Evolutionary conservation across 371 early-diverging fungal genomes (phyloP).

Genomic region (Cladochytrium tenue): DNA sequence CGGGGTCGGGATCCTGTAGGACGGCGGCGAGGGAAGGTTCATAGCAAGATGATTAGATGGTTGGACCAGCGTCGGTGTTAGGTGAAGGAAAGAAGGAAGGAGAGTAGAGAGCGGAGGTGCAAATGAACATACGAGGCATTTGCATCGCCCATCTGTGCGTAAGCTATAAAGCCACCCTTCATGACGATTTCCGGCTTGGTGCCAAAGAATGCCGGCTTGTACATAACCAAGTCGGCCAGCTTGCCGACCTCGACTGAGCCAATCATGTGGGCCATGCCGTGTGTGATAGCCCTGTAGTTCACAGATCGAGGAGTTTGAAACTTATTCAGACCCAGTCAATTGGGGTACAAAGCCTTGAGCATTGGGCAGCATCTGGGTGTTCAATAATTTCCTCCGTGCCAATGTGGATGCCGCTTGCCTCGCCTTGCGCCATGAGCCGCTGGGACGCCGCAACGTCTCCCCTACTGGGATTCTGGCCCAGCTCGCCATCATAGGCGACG

Average conservation of each 20-base stretch:
- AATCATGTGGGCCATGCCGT: slow-evolving; percentile 84
- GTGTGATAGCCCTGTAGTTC: slow-evolving; percentile 72
- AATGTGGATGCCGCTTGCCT: too few relatives aligned
- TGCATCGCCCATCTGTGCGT: slow-evolving; percentile 84
- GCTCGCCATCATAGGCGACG: too few relatives aligned
- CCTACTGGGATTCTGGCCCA: too few relatives aligned
- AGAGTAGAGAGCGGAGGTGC: not conserved
- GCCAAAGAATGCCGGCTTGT: slow-evolving; percentile 82
- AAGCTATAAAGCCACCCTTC: slow-evolving; percentile 84
- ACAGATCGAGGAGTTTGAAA: too few relatives aligned
- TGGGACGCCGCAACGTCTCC: too few relatives aligned
- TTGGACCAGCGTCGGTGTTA: too few relatives aligned
- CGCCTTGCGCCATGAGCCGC: too few relatives aligned
- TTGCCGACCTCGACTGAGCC: slow-evolving; percentile 92
- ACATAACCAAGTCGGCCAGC: slow-evolving; percentile 87
- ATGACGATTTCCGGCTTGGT: slow-evolving; percentile 80
- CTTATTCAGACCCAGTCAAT: too few relatives aligned
- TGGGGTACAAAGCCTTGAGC: too few relatives aligned
- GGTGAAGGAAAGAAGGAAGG: not conserved
- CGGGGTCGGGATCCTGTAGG: slow-evolving; percentile 74
- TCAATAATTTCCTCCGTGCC: too few relatives aligned
- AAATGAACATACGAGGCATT: slow-evolving; percentile 67
- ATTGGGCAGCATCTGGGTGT: too few relatives aligned
- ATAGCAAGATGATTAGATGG: slow-evolving; percentile 1
- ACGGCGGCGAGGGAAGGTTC: not conserved